A percentile compares a stretch with the other conserved stretches of the same genome.
These are phyloP conservation scores for Colletotrichum viniferum DNA, from an alignment of 2,329 filamentous ascomycete genomes.

Conservation along the genomic window DNA sequence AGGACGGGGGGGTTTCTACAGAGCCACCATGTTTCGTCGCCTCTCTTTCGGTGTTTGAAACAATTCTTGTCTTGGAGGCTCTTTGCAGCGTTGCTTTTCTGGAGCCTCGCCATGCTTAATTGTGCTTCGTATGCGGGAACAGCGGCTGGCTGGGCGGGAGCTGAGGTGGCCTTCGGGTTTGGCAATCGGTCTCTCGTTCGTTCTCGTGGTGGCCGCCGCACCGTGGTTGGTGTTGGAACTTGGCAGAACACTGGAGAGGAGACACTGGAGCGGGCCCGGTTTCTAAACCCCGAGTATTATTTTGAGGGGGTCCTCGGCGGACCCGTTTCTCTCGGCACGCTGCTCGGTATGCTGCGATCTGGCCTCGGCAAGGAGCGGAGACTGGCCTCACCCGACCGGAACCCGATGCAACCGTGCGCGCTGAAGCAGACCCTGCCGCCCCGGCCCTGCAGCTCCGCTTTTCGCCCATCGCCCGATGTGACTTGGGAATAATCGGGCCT, in stretches of 20 bases:
- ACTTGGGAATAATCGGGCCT: constrained; percentile 1
- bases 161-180: background rate
- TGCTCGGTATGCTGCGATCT: background rate
- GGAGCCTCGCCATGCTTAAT: background rate
- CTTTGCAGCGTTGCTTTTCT: background rate
- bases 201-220: background rate
- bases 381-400: background rate
- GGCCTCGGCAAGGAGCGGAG: background rate
- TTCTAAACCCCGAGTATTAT: background rate
- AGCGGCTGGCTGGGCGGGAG: background rate
- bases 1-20: background rate
- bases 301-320: background rate
- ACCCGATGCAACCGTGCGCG: background rate
- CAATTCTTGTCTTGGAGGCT: constrained; percentile 13
- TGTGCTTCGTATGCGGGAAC: background rate
- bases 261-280: background rate
- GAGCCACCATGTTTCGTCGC: constrained; percentile 14
- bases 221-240: background rate
- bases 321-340: background rate
- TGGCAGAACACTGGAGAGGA: background rate
- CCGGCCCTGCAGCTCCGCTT: background rate
- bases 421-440: background rate
- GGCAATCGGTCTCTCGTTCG: background rate
- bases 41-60: constrained; percentile 13
- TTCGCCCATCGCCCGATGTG: background rate